Conservation (phyloP, 371 early-diverging fungal species). For the Mucor ambiguus region DNA sequence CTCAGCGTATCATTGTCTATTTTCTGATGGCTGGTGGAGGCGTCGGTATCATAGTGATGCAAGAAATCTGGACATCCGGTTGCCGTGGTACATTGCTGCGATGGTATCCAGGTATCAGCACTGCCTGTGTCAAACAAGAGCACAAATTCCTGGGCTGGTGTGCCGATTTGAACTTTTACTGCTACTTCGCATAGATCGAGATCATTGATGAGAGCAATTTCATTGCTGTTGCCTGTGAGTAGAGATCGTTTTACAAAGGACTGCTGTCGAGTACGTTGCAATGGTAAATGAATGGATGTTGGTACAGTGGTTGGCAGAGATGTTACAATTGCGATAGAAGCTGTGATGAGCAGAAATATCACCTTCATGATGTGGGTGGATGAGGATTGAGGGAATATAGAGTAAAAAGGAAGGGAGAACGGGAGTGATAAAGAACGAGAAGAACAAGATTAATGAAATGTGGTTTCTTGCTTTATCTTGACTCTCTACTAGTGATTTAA, state of each 20-base stretch:
- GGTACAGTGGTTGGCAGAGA: conserved; percentile 11
- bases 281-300: conserved; percentile 11
- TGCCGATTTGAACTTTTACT: conserved; percentile 56
- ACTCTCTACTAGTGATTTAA: not conserved
- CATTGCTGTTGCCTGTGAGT: not conserved
- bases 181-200: conserved; percentile 34
- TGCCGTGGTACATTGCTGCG: conserved; percentile 19
- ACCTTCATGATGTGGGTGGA: not conserved
- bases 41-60: conserved; percentile 46
- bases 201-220: conserved; percentile 32
- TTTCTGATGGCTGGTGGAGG: conserved; percentile 52
- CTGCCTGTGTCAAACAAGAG: conserved; percentile 69
- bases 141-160: conserved; percentile 64
- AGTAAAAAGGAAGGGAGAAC: not conserved
- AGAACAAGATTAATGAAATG: conserved; percentile 1
- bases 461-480: not conserved
- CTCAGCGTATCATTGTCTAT: conserved; percentile 45
- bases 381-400: not conserved
- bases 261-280: not conserved
- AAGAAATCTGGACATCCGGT: conserved; percentile 34
- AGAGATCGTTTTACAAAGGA: conserved; percentile 2
- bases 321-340: not conserved
- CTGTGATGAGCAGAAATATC: not conserved
- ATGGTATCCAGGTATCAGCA: conserved; percentile 52
- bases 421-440: not conserved